Conservation (phyloP, 2,329 filamentous ascomycete species). For the Penicillium sp. region DNA sequence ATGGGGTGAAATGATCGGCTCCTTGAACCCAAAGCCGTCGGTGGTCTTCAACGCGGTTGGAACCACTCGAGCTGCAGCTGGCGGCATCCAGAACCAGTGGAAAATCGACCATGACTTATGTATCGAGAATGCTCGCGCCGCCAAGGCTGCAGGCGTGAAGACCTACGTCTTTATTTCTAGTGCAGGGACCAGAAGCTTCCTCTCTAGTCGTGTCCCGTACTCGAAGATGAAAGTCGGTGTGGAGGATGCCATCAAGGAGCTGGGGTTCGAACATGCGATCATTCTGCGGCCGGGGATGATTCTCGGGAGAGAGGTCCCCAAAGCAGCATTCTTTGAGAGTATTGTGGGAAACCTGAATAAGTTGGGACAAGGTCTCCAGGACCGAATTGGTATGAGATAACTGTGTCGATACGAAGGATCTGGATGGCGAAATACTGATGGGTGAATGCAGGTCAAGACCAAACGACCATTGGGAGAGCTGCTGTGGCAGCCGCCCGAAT, state of each 20-base stretch:
- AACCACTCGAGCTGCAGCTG: constrained; percentile 37
- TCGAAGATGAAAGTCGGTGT: constrained; percentile 43
- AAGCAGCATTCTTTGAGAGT: constrained; percentile 24
- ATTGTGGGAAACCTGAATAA: constrained; percentile 25
- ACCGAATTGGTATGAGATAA: constrained; percentile 29
- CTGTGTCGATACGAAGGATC: background rate
- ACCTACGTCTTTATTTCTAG: constrained; percentile 42
- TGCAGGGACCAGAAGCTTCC: constrained; percentile 33
- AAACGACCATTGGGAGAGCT: constrained; percentile 30
- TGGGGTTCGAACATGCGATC: constrained; percentile 40
- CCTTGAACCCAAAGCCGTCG: constrained; percentile 28
- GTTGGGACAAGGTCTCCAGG: constrained; percentile 31
- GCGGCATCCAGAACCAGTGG: constrained; percentile 39
- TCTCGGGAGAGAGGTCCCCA: constrained; percentile 31
- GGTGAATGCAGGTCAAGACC: constrained; percentile 28
- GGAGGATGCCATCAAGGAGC: constrained; percentile 38
- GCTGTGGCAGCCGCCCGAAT: constrained; percentile 32
- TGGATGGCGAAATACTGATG: constrained; percentile 5
- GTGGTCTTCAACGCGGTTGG: constrained; percentile 38
- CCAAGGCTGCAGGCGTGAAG: constrained; percentile 38
- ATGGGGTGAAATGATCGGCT: constrained; percentile 31
- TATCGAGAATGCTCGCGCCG: constrained; percentile 38
- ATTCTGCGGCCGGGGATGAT: constrained; percentile 42
- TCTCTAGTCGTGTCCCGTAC: constrained; percentile 36
- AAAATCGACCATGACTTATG: constrained; percentile 43